Base-by-base conservation (phyloP, 2,329 filamentous ascomycete species). In the Harringtonia aguacate region DNA sequence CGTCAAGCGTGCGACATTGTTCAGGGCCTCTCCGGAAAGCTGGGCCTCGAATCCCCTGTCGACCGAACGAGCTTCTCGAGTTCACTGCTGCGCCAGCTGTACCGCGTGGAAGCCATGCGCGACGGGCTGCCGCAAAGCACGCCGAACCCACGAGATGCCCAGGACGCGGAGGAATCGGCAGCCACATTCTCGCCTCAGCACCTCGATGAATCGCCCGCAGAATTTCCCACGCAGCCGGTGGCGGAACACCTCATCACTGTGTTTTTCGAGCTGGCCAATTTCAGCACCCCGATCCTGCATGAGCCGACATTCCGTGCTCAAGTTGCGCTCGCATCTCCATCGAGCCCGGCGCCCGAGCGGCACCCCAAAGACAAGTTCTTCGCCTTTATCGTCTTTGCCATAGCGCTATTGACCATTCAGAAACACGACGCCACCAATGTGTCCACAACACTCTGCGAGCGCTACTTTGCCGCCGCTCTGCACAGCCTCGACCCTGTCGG, bases 221-320 rank as follows among this genome's bases (percentile, higher is more conserved):
- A 18, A 8, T 21, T 36, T n/a, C 34, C 34, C 18, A 18, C 18
- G 4, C 34, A 6, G n/a, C 8, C 9, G n/a, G 7, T 14, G 4
- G 34, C 34, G n/a, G 34, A 36, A 18, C 18, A 21, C 34, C 18
- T 20, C 4, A 21, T 36, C 34, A 8, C 8, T 4, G 34, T 21
- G 4, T 36, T 36, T 15, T 36, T 36, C 15, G 34, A 42, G 27
- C 27, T 29, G 24, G 8, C 37, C 37, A 39, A 39, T 27, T 70
- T 39, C 17, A 39, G 37, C 27, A 12, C 14, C 17, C 38, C 38
- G 22, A 20, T 40, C 7, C 28, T 40, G 28, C 28, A 40, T 18
- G 38, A 40, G 38, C 38, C 27, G 9, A 22, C 4, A 6, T 31
- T 40, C 15, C 28, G 38, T 8, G n/a, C 5, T 4, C 9, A 17